Percentiles rank a stretch among this genome's conserved stretches.
Conservation (phyloP, 805 yeast species). For the Ogataea paradorogensis region DNA sequence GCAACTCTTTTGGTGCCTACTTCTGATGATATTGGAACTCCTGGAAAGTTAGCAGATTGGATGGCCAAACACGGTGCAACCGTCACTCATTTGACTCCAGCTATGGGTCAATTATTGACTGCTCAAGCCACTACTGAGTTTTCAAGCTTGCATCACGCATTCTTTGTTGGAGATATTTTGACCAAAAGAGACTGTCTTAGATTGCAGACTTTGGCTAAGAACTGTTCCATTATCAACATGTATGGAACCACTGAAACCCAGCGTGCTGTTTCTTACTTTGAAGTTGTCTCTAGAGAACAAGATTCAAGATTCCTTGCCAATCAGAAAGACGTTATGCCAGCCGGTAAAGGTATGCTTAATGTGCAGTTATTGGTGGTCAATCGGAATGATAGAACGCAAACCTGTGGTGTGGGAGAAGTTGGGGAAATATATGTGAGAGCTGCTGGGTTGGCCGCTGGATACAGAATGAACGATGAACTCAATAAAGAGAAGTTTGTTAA, state of each 20-base stretch:
- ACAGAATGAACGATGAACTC: slow-evolving; percentile 85
- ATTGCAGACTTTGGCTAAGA: slow-evolving; percentile 86
- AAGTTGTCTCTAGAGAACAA: slow-evolving; percentile 67
- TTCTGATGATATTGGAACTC: slow-evolving; percentile 97
- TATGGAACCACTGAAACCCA: slow-evolving; percentile 99
- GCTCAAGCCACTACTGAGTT: slow-evolving; percentile 92
- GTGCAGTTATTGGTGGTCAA: slow-evolving; percentile 94
- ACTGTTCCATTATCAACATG: slow-evolving; percentile 92
- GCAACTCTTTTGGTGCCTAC: slow-evolving; percentile 93
- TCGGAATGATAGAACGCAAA: slow-evolving; percentile 79
- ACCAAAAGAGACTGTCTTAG: slow-evolving; percentile 96
- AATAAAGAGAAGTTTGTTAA: slow-evolving; percentile 83
- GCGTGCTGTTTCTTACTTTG: slow-evolving; percentile 93
- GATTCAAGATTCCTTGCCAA: slow-evolving; percentile 75
- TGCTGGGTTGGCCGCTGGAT: slow-evolving; percentile 96
- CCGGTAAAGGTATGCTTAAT: slow-evolving; percentile 95
- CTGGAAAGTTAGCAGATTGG: slow-evolving; percentile 97
- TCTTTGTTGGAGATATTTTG: slow-evolving; percentile 95
- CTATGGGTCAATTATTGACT: slow-evolving; percentile 96
- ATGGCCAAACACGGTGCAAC: slow-evolving; percentile 88
- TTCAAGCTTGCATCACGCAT: slow-evolving; percentile 88
- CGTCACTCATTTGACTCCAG: slow-evolving; percentile 97
- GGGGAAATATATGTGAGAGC: slow-evolving; percentile 99
- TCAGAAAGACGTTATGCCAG: slow-evolving; percentile 95
- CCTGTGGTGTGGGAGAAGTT: slow-evolving; percentile 98